Conservation (phyloP, 768 basidiomycete genomes). For the Auriscalpium microsporum region DNA sequence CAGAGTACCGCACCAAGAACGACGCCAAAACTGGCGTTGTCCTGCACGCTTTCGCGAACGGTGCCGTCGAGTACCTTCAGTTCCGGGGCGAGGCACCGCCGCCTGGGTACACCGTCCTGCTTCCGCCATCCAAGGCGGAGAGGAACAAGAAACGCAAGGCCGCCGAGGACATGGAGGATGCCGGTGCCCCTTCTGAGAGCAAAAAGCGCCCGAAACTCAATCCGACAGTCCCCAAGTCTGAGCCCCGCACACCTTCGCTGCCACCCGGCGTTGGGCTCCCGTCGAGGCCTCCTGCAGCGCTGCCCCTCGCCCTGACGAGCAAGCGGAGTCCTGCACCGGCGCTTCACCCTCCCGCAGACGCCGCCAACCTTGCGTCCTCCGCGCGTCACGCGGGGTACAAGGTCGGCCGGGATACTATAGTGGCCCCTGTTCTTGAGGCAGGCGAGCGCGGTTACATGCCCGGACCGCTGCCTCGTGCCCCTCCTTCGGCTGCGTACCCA, state of each 20-base stretch:
- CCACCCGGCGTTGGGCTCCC: background rate
- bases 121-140: conserved; percentile 1
- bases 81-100: conserved; percentile 35
- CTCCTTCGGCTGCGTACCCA: too few relatives aligned
- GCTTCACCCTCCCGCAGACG: too few relatives aligned
- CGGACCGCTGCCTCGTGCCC: too few relatives aligned
- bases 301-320: too few relatives aligned
- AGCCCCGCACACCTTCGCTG: background rate
- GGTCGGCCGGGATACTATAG: too few relatives aligned
- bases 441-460: too few relatives aligned
- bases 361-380: too few relatives aligned
- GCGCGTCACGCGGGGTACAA: too few relatives aligned
- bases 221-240: background rate
- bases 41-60: conserved; percentile 43
- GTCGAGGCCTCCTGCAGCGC: background rate
- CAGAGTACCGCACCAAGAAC: conserved; percentile 45
- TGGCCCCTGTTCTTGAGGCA: too few relatives aligned
- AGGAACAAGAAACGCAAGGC: conserved; percentile 3
- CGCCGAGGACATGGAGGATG: background rate
- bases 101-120: conserved; percentile 18
- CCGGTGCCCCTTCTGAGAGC: background rate
- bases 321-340: too few relatives aligned
- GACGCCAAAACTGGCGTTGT: conserved; percentile 58
- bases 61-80: conserved; percentile 52
- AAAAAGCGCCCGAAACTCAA: background rate